Percentiles rank a stretch among this genome's conserved stretches.
These are phyloP conservation scores for Boletus patriciae DNA, from an alignment of 768 basidiomycete species.

Conservation along the genomic window DNA sequence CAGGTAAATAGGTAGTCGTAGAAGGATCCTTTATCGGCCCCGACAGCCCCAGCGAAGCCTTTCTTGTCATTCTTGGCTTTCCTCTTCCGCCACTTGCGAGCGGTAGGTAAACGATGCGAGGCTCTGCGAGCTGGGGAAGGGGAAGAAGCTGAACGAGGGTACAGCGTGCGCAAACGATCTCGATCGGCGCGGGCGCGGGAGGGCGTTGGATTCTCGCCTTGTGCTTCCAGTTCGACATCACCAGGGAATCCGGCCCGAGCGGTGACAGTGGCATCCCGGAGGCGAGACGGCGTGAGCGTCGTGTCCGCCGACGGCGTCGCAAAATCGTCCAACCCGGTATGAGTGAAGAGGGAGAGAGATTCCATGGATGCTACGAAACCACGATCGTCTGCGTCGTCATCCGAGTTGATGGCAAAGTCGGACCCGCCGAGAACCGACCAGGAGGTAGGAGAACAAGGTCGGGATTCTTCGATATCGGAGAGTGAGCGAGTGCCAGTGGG, in stretches of 20 bases:
- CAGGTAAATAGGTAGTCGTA: slow-evolving; percentile 49
- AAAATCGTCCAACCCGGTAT: slow-evolving; percentile 20
- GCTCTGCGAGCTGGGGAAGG: slow-evolving; percentile 52
- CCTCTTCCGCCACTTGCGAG: slow-evolving; percentile 19
- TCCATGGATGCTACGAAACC: slow-evolving; percentile 37
- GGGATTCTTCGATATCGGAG: slow-evolving; percentile 31
- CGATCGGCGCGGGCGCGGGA: slow-evolving; percentile 21
- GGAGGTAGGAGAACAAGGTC: slow-evolving; percentile 31
- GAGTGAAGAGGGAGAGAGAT: slow-evolving; percentile 36
- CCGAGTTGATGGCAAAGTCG: slow-evolving; percentile 33
- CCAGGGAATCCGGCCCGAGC: not conserved
- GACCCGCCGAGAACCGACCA: slow-evolving; percentile 41
- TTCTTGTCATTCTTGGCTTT: slow-evolving; percentile 17
- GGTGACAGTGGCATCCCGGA: not conserved
- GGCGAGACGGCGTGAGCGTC: slow-evolving; percentile 7
- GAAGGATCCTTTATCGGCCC: slow-evolving; percentile 29
- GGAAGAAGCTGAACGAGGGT: slow-evolving; percentile 47
- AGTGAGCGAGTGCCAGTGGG: slow-evolving; percentile 13
- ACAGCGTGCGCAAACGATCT: slow-evolving; percentile 32
- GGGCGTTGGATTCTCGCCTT: slow-evolving; percentile 7
- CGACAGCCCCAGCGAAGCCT: slow-evolving; percentile 16
- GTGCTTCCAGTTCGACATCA: not conserved
- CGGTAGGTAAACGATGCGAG: slow-evolving; percentile 22
- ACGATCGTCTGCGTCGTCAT: slow-evolving; percentile 29
- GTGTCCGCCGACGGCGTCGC: not conserved